phyloP scores from a whole-genome alignment of 192 early-diverging fungal genomes.

The Umbelopsis sp. region DNA sequence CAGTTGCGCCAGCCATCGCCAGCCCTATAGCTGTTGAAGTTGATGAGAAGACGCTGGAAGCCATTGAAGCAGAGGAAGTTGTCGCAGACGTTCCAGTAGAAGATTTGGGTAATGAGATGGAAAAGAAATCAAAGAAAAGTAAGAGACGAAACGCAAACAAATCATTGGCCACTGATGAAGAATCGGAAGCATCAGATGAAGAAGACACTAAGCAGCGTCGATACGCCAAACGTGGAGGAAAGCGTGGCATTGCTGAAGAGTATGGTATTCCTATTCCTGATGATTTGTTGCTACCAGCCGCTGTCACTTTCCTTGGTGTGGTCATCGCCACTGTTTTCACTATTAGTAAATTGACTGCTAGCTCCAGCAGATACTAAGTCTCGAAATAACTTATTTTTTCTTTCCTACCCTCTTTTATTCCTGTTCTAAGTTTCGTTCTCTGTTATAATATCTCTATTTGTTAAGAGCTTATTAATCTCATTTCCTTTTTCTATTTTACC shows the following conservation, averaged over 20 bases:
- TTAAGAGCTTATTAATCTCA: neutral
- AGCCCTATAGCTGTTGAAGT: neutral
- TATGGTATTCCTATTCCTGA: constrained; percentile 37
- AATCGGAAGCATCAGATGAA: too few relatives aligned
- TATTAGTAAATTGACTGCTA: constrained; percentile 14
- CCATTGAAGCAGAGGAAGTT: neutral
- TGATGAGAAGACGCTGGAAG: neutral
- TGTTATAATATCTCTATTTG: constrained; percentile 16
- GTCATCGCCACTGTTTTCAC: constrained; percentile 60
- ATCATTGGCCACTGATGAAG: neutral
- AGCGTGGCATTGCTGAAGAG: constrained; percentile 28
- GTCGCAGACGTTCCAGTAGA: neutral
- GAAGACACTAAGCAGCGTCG: neutral
- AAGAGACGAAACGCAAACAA: neutral
- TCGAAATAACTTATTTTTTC: neutral
- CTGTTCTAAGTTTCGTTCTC: neutral
- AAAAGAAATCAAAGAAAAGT: constrained; percentile 7
- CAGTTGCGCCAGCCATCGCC: neutral
- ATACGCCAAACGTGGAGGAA: neutral
- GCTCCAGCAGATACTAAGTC: constrained; percentile 2
- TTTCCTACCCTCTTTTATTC: neutral
- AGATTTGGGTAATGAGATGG: neutral
- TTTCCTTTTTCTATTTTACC: neutral
- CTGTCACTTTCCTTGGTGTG: constrained; percentile 52
- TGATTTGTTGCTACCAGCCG: constrained; percentile 58